phyloP scores from a whole-genome alignment of 306 rosid genomes.

The Fagus crenata region DNA sequence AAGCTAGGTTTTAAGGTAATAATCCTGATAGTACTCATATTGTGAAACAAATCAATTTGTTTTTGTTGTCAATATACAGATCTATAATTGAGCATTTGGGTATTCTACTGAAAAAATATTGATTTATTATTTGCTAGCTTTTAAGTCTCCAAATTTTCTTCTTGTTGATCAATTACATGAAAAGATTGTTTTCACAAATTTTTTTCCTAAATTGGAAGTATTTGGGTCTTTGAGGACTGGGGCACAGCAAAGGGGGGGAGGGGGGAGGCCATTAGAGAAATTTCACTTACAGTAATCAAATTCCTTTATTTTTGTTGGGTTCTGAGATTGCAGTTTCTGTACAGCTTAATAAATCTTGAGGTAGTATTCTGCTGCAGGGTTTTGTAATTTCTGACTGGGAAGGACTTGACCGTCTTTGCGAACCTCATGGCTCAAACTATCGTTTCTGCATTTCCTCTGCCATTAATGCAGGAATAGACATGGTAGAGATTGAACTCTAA shows the following conservation, averaged over 20 bases:
- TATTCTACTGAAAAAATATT: background rate
- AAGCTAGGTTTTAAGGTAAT: conserved; percentile 82
- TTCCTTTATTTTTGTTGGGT: conserved; percentile 24
- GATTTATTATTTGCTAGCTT: background rate
- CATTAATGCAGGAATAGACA: conserved; percentile 82
- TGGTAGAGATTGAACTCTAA: conserved; percentile 50
- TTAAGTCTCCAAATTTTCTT: background rate
- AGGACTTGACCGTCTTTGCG: conserved; percentile 64
- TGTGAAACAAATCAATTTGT: background rate
- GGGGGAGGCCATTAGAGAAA: background rate
- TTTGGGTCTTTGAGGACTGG: no score
- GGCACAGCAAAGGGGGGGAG: background rate
- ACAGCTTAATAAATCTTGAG: conserved; percentile 6
- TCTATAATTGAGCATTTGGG: background rate
- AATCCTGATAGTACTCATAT: background rate
- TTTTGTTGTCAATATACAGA: background rate
- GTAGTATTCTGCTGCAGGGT: conserved; percentile 54
- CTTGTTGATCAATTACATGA: background rate
- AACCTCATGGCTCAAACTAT: conserved; percentile 61
- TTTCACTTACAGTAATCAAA: background rate
- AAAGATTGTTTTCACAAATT: no score
- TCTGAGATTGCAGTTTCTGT: background rate
- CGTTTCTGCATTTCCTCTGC: conserved; percentile 60
- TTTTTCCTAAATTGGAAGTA: no score
- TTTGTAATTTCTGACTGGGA: conserved; percentile 86